Base-by-base conservation (phyloP, 441 rosid genomes). In the Populus hybrid region DNA sequence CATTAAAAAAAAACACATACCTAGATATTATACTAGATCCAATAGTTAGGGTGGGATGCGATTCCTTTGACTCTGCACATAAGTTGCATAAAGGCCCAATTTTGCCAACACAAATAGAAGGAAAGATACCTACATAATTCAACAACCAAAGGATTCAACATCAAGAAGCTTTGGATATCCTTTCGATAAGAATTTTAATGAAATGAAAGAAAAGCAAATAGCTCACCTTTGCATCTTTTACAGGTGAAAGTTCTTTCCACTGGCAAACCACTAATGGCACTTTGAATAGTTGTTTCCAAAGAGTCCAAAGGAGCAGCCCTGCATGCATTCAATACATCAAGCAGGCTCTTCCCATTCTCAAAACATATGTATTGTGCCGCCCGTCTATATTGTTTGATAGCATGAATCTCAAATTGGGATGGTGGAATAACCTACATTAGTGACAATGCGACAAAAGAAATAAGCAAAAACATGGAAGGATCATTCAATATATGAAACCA, bases 341-440 rank as follows among this genome's bases (percentile, higher is more conserved):
- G 98, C 83, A 96, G 87, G 88, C 99, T 96, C 88, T 90, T 96
- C 75, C 99, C 99, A 83, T 96, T 96, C 86, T 94, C 98, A 77
- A 96, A 89, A 85, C 98, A 96, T 77, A 92, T 96, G 83, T 96
- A 96, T 68, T 96, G 99, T 38, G 94, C 85, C 21, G 99, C 99
- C 63, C 99, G 93, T 84, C 92, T 90, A 83, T 96, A 96, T 76
- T 90, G 93, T 71, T 90, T 91, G 79, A 93, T 89, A 45, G 99
- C 99, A 90, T 95, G 99, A 82, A 95, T 92, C 93, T 95, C 99
- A 79, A 95, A 95, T 83, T 91, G 94, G 67, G 99, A 96, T 70
- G 99, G 95, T 23, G 98, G 93, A 84, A 96, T 81, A 68, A 96
- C 96, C 99, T 96, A 85, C 80, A 84, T 64, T 53, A 78, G 83